Conservation (phyloP, 768 basidiomycete species). For the Xerocomellus amylosporus region DNA sequence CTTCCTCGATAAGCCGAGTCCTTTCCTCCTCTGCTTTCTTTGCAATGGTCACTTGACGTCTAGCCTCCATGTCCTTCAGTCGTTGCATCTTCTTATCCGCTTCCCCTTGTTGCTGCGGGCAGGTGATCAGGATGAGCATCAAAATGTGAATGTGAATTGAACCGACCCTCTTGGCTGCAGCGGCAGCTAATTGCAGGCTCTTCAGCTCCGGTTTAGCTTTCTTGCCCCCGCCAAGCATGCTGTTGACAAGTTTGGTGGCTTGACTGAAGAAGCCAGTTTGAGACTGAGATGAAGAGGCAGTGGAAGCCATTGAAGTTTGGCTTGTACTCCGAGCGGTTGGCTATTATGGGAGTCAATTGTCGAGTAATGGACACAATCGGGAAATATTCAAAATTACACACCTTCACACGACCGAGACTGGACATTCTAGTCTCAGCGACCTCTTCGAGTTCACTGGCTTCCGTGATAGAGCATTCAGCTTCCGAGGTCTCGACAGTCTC, state of each 20-base stretch:
- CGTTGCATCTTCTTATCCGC: conserved; percentile 73
- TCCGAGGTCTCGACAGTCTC: conserved; percentile 35
- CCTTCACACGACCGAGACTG: conserved; percentile 42
- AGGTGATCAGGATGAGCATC: conserved; percentile 5
- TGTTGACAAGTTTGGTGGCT: conserved; percentile 66
- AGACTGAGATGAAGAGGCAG: conserved; percentile 35
- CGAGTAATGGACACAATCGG: not conserved
- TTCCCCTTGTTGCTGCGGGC: conserved; percentile 80
- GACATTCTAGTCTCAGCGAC: conserved; percentile 37
- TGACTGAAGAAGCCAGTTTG: conserved; percentile 66
- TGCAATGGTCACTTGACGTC: conserved; percentile 67
- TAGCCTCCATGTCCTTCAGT: conserved; percentile 77
- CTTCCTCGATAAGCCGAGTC: conserved; percentile 58
- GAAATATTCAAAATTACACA: conserved; percentile 25
- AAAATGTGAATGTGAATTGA: not conserved
- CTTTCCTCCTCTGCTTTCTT: conserved; percentile 81
- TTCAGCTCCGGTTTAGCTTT: conserved; percentile 77
- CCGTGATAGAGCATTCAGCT: conserved; percentile 31
- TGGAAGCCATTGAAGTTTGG: conserved; percentile 54
- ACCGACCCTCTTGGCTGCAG: conserved; percentile 84
- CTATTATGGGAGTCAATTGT: conserved; percentile 17
- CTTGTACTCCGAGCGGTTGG: conserved; percentile 43
- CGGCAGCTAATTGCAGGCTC: conserved; percentile 77
- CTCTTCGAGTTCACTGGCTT: conserved; percentile 39
- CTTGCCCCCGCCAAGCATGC: conserved; percentile 64